Evolutionary conservation across 768 basidiomycete genomes (phyloP).

Genomic region (Suillus subluteus): DNA sequence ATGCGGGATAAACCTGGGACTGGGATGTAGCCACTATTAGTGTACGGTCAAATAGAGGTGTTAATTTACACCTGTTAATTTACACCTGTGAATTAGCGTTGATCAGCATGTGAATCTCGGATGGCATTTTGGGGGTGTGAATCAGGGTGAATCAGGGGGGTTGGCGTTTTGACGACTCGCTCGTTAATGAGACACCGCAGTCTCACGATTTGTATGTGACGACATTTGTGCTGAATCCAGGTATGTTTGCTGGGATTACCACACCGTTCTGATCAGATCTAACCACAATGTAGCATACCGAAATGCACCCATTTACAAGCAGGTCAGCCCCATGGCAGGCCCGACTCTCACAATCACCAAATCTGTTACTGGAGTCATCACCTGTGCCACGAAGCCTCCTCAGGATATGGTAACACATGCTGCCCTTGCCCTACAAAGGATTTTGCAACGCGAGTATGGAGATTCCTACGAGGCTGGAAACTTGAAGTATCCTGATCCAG

Average conservation of each 20-base stretch:
- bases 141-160: no score
- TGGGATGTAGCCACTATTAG: no score
- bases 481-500: no score
- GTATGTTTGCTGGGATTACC: slow-evolving; percentile 12
- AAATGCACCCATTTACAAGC: slow-evolving; percentile 8
- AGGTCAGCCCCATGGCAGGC: slow-evolving; percentile 1
- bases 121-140: no score
- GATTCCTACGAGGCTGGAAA: slow-evolving; percentile 2
- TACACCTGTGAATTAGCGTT: no score
- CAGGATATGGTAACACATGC: background rate
- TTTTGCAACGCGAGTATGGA: slow-evolving; percentile 6
- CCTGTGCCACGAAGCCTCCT: background rate
- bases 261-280: background rate
- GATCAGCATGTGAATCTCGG: no score
- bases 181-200: slow-evolving; percentile 22
- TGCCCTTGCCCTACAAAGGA: slow-evolving; percentile 9
- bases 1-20: no score
- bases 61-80: no score
- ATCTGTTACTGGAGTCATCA: background rate
- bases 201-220: slow-evolving; percentile 23
- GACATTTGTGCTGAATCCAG: slow-evolving; percentile 29
- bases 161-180: slow-evolving; percentile 21
- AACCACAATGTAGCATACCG: background rate
- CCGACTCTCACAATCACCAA: background rate
- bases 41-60: no score